These are phyloP conservation scores for Lentinus brumalis DNA, from an alignment of 768 basidiomycete species.

Conservation along the genomic window DNA sequence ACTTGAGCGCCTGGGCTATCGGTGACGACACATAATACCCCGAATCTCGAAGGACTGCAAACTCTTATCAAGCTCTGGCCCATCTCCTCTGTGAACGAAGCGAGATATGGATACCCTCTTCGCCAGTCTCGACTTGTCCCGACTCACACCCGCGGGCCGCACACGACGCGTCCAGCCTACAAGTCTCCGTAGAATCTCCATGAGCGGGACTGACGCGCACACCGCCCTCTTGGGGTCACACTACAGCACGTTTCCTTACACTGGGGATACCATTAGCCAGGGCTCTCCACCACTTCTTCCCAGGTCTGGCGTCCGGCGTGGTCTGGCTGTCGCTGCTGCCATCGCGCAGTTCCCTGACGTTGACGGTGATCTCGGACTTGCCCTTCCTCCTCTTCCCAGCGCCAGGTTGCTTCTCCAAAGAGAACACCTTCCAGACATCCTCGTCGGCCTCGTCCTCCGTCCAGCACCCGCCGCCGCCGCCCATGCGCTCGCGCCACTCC, in stretches of 20 bases:
- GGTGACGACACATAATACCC: no score
- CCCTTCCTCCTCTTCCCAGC: background rate
- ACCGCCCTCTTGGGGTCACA: no score
- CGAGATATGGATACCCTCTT: no score
- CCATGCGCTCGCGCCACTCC: slow-evolving; percentile 16
- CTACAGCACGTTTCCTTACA: background rate
- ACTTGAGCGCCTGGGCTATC: no score
- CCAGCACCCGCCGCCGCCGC: slow-evolving; percentile 11
- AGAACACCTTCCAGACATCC: slow-evolving; percentile 1
- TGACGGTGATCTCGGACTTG: background rate
- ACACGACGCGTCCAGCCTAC: no score
- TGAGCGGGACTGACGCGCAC: no score
- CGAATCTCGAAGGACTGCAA: no score
- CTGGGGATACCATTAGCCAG: background rate
- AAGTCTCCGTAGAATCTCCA: background rate
- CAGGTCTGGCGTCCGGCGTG: background rate
- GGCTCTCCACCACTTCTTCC: background rate
- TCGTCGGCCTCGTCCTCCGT: slow-evolving; percentile 8
- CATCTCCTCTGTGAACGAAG: no score
- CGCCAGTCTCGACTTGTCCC: no score
- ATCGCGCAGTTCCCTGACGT: background rate
- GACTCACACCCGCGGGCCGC: no score
- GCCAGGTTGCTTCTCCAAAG: background rate
- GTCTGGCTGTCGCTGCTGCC: background rate
- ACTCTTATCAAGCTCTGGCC: no score